Conservation (phyloP, 1,139 yeast genomes). For the Ogataea hybrid region DNA sequence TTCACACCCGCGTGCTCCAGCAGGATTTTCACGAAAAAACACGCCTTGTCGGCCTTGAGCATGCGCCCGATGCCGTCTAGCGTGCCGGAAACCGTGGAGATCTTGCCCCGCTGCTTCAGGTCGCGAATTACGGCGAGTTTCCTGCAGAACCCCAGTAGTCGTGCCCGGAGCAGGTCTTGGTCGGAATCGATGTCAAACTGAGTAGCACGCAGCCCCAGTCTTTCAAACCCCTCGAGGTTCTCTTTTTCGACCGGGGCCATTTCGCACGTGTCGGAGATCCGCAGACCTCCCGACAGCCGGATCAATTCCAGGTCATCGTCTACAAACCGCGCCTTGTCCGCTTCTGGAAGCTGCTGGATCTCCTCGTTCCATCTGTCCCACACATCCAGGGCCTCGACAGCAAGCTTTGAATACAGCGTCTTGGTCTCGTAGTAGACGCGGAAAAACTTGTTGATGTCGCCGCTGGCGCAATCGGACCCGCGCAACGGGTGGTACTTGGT, state of each 20-base stretch:
- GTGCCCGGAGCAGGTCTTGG: slow-evolving; percentile 22
- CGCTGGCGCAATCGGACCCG: slow-evolving; percentile 41
- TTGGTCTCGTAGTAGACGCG: slow-evolving; percentile 29
- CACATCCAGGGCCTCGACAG: slow-evolving; percentile 35
- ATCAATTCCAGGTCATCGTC: slow-evolving; percentile 18
- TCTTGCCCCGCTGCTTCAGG: slow-evolving; percentile 4
- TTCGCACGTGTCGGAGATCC: slow-evolving; percentile 18
- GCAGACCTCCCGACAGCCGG: slow-evolving; percentile 15
- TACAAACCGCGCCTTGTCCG: slow-evolving; percentile 20
- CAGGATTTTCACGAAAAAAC: slow-evolving; percentile 29
- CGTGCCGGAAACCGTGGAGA: slow-evolving; percentile 24
- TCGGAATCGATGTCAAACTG: slow-evolving; percentile 29
- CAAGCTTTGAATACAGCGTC: slow-evolving; percentile 33
- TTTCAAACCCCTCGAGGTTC: slow-evolving; percentile 15
- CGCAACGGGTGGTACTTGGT: slow-evolving; percentile 24
- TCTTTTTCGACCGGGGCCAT: slow-evolving; percentile 14
- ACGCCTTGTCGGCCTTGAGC: slow-evolving; percentile 36
- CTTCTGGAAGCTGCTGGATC: slow-evolving; percentile 18
- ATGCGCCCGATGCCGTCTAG: slow-evolving; percentile 38
- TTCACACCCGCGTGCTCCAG: slow-evolving; percentile 30
- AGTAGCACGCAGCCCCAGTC: slow-evolving; percentile 23
- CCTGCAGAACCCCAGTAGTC: slow-evolving; percentile 24
- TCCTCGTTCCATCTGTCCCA: slow-evolving; percentile 35
- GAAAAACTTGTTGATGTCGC: slow-evolving; percentile 41
- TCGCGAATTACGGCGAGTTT: slow-evolving; percentile 21